These are phyloP conservation scores for Mytilinidion resinicola DNA, from an alignment of 495 filamentous ascomycete species.

Conservation along the genomic window DNA sequence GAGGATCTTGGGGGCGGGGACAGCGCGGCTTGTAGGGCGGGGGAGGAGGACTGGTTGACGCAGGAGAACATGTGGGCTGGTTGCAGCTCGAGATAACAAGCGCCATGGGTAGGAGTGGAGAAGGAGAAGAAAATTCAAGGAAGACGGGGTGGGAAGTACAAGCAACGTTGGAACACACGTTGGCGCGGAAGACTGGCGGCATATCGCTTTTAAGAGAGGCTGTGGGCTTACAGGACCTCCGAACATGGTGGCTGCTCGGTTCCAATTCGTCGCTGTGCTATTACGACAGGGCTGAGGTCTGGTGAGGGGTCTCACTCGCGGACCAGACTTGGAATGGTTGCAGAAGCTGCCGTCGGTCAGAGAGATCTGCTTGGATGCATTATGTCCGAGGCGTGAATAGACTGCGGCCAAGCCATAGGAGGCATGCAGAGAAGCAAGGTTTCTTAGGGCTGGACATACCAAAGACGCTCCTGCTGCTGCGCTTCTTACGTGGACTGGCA, in stretches of 20 bases:
- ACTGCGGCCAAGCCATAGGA: neutral
- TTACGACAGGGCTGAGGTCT: no score
- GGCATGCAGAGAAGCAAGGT: neutral
- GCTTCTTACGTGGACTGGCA: neutral
- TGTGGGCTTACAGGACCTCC: slow-evolving; percentile 3
- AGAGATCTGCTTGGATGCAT: neutral
- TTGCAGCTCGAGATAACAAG: neutral
- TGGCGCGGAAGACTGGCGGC: neutral
- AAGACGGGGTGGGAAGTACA: neutral
- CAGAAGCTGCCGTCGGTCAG: neutral
- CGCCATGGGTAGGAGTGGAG: neutral
- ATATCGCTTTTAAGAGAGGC: neutral
- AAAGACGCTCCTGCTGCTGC: neutral
- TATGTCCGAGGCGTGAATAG: neutral
- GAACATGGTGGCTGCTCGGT: slow-evolving; percentile 1
- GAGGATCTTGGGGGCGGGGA: slow-evolving; percentile 6
- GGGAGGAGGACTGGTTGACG: neutral
- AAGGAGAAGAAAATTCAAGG: neutral
- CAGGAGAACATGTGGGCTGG: neutral
- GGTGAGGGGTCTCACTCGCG: no score
- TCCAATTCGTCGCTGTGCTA: neutral
- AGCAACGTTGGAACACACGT: neutral
- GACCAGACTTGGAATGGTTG: neutral
- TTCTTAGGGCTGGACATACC: neutral
- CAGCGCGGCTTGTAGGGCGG: neutral